Conservation (phyloP, 768 basidiomycete species). For the Mycena maculata region DNA sequence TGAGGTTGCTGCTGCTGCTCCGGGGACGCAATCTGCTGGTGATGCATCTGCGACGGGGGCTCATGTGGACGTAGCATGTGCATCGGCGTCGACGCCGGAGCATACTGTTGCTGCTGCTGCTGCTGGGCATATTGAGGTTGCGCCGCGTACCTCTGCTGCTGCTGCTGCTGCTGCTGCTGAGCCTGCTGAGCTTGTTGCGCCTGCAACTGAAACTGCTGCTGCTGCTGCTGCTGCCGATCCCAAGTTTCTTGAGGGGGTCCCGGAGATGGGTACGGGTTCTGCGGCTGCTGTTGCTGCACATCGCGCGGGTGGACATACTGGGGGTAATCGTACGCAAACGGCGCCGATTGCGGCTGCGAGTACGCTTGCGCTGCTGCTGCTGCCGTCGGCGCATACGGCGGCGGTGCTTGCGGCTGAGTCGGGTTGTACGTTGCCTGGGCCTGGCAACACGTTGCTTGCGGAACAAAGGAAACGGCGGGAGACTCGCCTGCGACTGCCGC, state of each 20-base stretch:
- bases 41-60: neutral
- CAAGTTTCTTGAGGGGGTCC: conserved; percentile 46
- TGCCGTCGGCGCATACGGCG: neutral
- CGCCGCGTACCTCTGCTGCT: neutral
- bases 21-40: neutral
- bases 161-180: conserved; percentile 6
- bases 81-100: neutral
- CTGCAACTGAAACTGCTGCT: conserved; percentile 43
- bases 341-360: conserved; percentile 16
- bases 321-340: conserved; percentile 18
- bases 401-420: conserved; percentile 12
- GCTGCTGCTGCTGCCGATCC: no score
- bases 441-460: conserved; percentile 21
- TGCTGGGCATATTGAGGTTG: conserved; percentile 4
- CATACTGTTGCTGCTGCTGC: conserved; percentile 11
- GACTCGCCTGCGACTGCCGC: conserved; percentile 31
- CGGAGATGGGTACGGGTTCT: conserved; percentile 61
- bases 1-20: neutral
- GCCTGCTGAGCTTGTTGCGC: conserved; percentile 9
- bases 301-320: conserved; percentile 34
- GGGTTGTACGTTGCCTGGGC: conserved; percentile 11
- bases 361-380: conserved; percentile 2
- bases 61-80: no score
- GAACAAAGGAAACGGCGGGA: conserved; percentile 2
- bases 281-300: conserved; percentile 47